These are phyloP conservation scores for Trichosporon inkin DNA, from an alignment of 1,284 basidiomycete species.

Conservation along the genomic window DNA sequence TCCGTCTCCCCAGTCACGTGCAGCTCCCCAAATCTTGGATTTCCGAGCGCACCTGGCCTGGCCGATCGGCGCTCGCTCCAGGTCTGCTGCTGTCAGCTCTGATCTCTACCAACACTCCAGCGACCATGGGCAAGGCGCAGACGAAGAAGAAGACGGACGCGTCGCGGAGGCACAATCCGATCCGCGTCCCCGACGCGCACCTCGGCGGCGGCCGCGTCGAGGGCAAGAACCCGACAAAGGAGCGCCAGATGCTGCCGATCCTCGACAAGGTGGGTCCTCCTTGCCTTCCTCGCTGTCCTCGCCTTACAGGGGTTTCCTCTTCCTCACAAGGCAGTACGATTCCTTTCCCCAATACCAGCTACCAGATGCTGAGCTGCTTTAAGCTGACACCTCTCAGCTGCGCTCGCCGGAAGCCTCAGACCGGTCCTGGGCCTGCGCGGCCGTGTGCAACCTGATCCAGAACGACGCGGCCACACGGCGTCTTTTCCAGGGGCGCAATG, in stretches of 20 bases:
- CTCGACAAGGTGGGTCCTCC: constrained; percentile 69
- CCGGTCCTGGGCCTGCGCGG: constrained; percentile 87
- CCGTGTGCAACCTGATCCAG: constrained; percentile 82
- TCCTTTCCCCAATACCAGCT: too few species aligned
- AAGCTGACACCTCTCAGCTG: constrained; percentile 30
- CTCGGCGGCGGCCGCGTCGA: constrained; percentile 61
- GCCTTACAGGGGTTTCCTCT: too few species aligned
- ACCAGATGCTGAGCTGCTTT: too few species aligned
- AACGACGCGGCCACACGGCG: constrained; percentile 81
- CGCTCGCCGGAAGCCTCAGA: constrained; percentile 64
- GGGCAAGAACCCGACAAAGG: constrained; percentile 57
- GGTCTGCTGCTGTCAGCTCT: neutral
- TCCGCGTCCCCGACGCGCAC: constrained; percentile 85
- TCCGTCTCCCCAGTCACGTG: too few species aligned
- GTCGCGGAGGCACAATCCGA: constrained; percentile 77
- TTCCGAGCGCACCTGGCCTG: too few species aligned
- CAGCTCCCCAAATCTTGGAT: too few species aligned
- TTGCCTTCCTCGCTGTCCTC: neutral
- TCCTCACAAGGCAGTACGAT: neutral
- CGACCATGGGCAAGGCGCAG: constrained; percentile 78
- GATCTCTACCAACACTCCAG: neutral
- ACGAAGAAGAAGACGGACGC: constrained; percentile 61
- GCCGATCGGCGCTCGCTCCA: too few species aligned
- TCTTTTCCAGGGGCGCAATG: constrained; percentile 81
- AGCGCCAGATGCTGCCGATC: constrained; percentile 73